Conservation (phyloP, 202 grass and related monocot genomes). For the Digitaria exilis region DNA sequence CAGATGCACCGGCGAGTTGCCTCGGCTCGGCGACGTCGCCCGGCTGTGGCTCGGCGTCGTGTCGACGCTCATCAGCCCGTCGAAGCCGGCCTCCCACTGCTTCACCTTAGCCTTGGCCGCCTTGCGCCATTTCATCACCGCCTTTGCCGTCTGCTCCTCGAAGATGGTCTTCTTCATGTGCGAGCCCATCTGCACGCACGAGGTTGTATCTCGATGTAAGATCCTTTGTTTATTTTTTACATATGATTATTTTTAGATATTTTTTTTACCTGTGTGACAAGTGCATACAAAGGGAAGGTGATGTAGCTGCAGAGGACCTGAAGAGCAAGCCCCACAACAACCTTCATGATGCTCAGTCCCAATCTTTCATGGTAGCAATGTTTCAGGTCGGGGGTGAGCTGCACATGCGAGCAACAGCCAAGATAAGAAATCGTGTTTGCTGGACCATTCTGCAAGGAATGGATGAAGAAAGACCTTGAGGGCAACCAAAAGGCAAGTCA, state of each 20-base stretch:
- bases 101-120: conserved; percentile 61
- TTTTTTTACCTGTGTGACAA: conserved; percentile 55
- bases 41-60: conserved; percentile 33
- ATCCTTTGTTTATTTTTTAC: no score
- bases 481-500: not conserved
- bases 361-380: conserved; percentile 42
- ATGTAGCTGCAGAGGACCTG: conserved; percentile 82
- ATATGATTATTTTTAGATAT: not conserved
- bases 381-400: conserved; percentile 50
- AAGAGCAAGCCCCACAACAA: conserved; percentile 40
- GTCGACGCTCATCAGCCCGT: conserved; percentile 29
- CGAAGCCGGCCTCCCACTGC: conserved; percentile 34
- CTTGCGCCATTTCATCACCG: conserved; percentile 58
- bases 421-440: not conserved
- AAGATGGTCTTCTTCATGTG: conserved; percentile 77
- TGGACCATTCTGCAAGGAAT: not conserved
- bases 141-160: conserved; percentile 65
- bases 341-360: conserved; percentile 49
- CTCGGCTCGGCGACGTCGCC: conserved; percentile 26
- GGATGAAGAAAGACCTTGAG: not conserved
- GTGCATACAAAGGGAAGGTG: conserved; percentile 74
- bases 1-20: conserved; percentile 51
- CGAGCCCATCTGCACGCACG: conserved; percentile 59
- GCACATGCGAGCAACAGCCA: not conserved
- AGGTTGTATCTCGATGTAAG: not conserved